Percentiles rank a stretch among this genome's conserved stretches.
Evolutionary conservation across 2,329 filamentous ascomycete species (phyloP).

Genomic region (Aspergillaceae sp.): DNA sequence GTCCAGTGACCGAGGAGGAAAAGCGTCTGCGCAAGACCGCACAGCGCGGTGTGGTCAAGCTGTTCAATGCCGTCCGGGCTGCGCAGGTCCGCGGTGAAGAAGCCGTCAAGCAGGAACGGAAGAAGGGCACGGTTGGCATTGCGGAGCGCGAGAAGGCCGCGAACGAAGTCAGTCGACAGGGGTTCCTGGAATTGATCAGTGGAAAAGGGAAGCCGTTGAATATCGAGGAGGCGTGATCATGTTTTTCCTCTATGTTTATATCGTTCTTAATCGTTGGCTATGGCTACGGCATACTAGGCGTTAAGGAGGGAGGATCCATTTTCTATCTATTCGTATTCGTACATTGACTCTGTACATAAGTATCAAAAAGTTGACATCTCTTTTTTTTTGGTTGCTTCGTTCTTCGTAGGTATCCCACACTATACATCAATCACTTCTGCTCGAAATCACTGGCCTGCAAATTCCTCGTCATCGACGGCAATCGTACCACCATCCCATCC

Average conservation of each 20-base stretch:
- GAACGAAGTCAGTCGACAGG: conserved; percentile 94
- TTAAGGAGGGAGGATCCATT: conserved; percentile 15
- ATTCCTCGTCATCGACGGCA: conserved; percentile 93
- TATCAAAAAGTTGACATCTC: conserved; percentile 15
- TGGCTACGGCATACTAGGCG: conserved; percentile 25
- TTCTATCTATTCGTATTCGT: background rate
- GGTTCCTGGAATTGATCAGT: conserved; percentile 83
- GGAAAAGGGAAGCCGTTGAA: conserved; percentile 42
- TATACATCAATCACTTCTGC: conserved; percentile 27
- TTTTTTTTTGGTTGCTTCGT: conserved; percentile 14
- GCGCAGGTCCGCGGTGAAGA: conserved; percentile 83
- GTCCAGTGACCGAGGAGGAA: conserved; percentile 59
- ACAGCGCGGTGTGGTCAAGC: conserved; percentile 85
- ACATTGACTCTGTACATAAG: background rate
- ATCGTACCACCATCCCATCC: conserved; percentile 72
- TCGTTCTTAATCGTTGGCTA: conserved; percentile 9
- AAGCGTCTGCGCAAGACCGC: conserved; percentile 75
- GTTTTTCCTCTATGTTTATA: background rate
- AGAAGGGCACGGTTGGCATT: conserved; percentile 68
- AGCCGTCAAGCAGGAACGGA: conserved; percentile 57
- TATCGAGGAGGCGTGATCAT: conserved; percentile 35
- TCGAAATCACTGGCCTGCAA: conserved; percentile 88
- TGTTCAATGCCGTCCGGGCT: conserved; percentile 91
- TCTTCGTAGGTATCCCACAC: conserved; percentile 1
- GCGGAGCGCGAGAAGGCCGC: conserved; percentile 75